Percentiles rank a stretch among this genome's conserved stretches.
Evolutionary conservation across 495 filamentous ascomycete genomes (phyloP).

Genomic region (Trichoderma asperelloides): DNA sequence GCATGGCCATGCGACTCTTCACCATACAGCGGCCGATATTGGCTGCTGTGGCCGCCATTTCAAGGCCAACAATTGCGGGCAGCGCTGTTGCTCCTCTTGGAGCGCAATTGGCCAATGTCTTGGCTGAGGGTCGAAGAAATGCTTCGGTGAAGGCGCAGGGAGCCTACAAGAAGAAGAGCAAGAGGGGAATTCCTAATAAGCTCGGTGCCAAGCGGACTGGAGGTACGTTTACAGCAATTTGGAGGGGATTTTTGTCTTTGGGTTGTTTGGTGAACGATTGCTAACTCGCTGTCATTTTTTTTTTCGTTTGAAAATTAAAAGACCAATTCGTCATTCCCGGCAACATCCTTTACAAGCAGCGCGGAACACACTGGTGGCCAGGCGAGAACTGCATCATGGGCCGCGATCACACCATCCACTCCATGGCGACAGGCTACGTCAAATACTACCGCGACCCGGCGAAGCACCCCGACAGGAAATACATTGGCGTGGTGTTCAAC

Average conservation of each 20-base stretch:
- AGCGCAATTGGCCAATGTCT: constrained; percentile 17
- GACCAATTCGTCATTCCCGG: constrained; percentile 87
- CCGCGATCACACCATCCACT: constrained; percentile 95
- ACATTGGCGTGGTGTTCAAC: constrained; percentile 84
- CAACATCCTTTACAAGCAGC: constrained; percentile 96
- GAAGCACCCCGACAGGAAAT: constrained; percentile 71
- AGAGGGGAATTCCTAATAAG: constrained; percentile 85
- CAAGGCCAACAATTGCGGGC: constrained; percentile 12
- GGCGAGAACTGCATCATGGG: constrained; percentile 92
- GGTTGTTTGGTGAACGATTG: neutral
- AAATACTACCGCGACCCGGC: constrained; percentile 87
- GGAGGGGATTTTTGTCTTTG: neutral
- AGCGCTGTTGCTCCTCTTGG: neutral
- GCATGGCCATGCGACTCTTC: constrained; percentile 37
- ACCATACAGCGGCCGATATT: constrained; percentile 44
- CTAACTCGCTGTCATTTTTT: neutral
- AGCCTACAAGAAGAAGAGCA: constrained; percentile 69
- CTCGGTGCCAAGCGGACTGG: constrained; percentile 88
- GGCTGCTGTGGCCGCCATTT: constrained; percentile 30
- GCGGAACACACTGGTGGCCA: constrained; percentile 87
- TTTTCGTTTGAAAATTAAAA: no score
- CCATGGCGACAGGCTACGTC: constrained; percentile 75
- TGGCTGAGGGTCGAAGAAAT: constrained; percentile 47
- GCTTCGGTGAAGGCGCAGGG: constrained; percentile 84
- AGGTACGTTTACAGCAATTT: constrained; percentile 40